Conservation (phyloP, 148 eudicot genomes). For the Euryodendron excelsum region DNA sequence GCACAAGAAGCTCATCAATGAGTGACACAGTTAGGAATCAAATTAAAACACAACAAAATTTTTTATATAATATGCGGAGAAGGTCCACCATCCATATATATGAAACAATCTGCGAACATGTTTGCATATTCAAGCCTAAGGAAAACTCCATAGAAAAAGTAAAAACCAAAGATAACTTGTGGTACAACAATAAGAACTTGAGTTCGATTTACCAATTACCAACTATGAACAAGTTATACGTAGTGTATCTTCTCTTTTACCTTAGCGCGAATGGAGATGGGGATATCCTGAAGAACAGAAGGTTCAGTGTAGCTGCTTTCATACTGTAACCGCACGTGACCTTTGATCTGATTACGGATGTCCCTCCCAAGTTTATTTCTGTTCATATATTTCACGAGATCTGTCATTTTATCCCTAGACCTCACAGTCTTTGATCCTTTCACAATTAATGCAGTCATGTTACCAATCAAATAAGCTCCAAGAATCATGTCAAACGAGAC, state of each 20-base stretch:
- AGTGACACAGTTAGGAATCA: neutral
- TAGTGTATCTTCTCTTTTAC: conserved; percentile 24
- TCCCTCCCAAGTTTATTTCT: conserved; percentile 57
- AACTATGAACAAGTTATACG: neutral
- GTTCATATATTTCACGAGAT: conserved; percentile 63
- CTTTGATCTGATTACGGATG: conserved; percentile 63
- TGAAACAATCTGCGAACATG: neutral
- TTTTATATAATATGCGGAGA: no score
- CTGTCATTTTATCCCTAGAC: conserved; percentile 69
- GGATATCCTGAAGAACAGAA: conserved; percentile 60
- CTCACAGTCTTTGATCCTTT: conserved; percentile 71
- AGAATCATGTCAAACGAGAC: conserved; percentile 75
- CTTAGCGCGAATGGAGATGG: conserved; percentile 73
- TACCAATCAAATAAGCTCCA: conserved; percentile 74
- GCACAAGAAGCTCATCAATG: conserved; percentile 27
- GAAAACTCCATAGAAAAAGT: neutral
- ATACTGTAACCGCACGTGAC: conserved; percentile 61
- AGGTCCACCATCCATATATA: neutral
- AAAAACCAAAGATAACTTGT: neutral
- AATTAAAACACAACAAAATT: neutral
- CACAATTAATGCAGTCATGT: conserved; percentile 69
- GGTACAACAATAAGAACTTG: neutral
- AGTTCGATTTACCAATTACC: neutral
- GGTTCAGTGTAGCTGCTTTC: conserved; percentile 75
- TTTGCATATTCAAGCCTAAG: neutral